These are phyloP conservation scores for Penicillium dipodomyicola DNA, from an alignment of 495 filamentous ascomycete genomes.

Conservation along the genomic window DNA sequence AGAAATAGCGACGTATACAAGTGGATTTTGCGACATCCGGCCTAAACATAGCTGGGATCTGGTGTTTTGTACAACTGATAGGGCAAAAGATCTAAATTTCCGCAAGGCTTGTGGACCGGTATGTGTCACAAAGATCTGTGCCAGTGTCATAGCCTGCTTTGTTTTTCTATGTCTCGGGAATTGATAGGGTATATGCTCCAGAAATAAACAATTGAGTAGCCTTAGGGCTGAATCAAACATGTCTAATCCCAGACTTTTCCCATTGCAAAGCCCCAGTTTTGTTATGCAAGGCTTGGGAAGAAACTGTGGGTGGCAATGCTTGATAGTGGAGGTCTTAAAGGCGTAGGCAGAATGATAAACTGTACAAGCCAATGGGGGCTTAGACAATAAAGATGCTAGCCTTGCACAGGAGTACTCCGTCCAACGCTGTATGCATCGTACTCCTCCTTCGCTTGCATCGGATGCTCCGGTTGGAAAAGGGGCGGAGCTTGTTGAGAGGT, in stretches of 20 bases:
- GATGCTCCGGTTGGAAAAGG: background rate
- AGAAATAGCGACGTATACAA: background rate
- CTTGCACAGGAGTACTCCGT: background rate
- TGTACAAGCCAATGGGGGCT: background rate
- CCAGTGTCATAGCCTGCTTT: constrained; percentile 2
- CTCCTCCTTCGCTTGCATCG: background rate
- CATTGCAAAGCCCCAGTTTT: background rate
- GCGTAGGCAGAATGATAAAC: constrained; percentile 6
- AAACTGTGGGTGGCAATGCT: constrained; percentile 4
- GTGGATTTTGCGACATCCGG: background rate
- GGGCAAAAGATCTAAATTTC: background rate
- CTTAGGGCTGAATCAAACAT: background rate
- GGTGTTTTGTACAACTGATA: background rate
- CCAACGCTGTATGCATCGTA: background rate
- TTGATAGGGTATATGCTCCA: background rate
- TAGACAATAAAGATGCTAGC: background rate
- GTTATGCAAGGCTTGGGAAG: background rate
- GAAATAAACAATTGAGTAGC: constrained; percentile 7
- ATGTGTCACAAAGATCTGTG: background rate
- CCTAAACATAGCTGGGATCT: background rate
- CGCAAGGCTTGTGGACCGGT: background rate
- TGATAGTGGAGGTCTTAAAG: background rate
- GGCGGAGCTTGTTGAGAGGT: constrained; percentile 6
- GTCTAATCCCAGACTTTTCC: background rate
- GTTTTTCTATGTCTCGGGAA: background rate